These are phyloP conservation scores for Pyrus bretschneideri DNA, from an alignment of 306 rosid species.

Conservation along the genomic window DNA sequence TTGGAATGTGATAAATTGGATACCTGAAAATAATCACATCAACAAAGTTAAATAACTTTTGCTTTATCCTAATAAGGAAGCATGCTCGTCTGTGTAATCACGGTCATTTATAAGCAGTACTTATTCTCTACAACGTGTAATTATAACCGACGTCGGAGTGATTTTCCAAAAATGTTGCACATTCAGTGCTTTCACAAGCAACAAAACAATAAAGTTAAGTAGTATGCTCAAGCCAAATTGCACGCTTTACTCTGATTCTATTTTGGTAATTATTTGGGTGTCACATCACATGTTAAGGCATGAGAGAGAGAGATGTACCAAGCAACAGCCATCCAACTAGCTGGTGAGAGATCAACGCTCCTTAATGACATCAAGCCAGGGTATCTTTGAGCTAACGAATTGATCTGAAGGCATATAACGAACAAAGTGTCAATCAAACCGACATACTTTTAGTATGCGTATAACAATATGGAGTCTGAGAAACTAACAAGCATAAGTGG, in stretches of 20 bases:
- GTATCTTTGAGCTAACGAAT: slow-evolving; percentile 62
- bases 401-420: slow-evolving; percentile 48
- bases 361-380: slow-evolving; percentile 85
- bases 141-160: background rate
- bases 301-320: slow-evolving; percentile 47
- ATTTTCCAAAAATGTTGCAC: background rate
- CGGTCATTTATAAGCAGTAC: background rate
- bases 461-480: background rate
- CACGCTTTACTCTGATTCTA: background rate
- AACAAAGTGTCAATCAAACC: slow-evolving; percentile 17
- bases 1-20: slow-evolving; percentile 96
- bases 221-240: background rate
- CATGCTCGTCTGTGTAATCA: background rate
- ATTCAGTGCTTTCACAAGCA: background rate
- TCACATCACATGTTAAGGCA: background rate
- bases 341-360: slow-evolving; percentile 96
- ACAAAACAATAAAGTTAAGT: background rate
- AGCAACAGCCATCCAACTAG: slow-evolving; percentile 97
- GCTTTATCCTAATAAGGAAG: background rate
- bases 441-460: background rate
- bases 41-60: background rate
- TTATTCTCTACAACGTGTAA: background rate
- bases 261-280: background rate
- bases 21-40: slow-evolving; percentile 54
- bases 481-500: background rate